These are phyloP conservation scores for Kazachstania sp. DNA, from an alignment of 1,139 yeast genomes.

Conservation along the genomic window DNA sequence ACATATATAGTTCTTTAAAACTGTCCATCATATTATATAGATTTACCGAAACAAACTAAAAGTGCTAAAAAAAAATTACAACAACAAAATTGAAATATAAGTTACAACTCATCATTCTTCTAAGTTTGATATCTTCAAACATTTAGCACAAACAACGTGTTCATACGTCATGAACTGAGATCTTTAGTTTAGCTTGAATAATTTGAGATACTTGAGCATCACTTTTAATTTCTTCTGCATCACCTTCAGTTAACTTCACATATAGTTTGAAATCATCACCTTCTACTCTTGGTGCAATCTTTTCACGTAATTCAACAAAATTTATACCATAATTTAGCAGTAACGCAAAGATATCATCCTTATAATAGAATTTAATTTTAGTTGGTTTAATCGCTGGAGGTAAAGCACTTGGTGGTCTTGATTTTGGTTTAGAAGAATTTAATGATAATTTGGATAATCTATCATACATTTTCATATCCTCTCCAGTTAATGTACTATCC, in stretches of 20 bases:
- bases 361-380: conserved; percentile 77
- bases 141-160: background rate
- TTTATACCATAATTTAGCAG: conserved; percentile 57
- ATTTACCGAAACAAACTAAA: background rate
- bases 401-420: conserved; percentile 26
- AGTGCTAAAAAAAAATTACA: background rate
- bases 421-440: conserved; percentile 18
- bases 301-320: conserved; percentile 51
- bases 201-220: conserved; percentile 31
- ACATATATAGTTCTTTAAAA: background rate
- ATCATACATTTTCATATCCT: conserved; percentile 23
- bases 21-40: background rate
- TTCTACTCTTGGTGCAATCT: conserved; percentile 57
- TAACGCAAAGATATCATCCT: conserved; percentile 86
- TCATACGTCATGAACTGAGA: conserved; percentile 27
- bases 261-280: conserved; percentile 32
- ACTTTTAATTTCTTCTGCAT: conserved; percentile 29
- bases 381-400: conserved; percentile 27
- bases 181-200: conserved; percentile 31
- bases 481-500: conserved; percentile 28
- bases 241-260: conserved; percentile 26
- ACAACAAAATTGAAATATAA: background rate
- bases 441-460: conserved; percentile 25
- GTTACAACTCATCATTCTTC: background rate
- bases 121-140: background rate